These are phyloP conservation scores for Phytophthora megakarya DNA, from an alignment of 352 stramenopile species.

Conservation along the genomic window DNA sequence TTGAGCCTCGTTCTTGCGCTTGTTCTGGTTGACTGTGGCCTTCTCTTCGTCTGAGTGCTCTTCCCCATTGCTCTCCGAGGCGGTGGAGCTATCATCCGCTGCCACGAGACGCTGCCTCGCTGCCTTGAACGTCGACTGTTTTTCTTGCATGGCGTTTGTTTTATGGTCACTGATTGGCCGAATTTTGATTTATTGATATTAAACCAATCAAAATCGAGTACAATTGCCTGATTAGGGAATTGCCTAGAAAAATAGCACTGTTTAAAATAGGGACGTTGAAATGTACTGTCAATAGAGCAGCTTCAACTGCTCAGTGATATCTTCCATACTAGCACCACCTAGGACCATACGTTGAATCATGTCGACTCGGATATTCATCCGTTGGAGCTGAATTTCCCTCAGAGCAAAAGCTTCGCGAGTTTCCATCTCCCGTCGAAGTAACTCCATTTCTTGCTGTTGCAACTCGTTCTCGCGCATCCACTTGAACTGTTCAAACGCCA, in stretches of 20 bases:
- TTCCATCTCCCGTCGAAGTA: conserved; percentile 31
- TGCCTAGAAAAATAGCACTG: background rate
- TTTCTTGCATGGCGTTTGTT: conserved; percentile 26
- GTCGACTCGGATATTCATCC: conserved; percentile 18
- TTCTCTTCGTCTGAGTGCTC: background rate
- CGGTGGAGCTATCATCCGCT: background rate
- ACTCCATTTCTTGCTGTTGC: conserved; percentile 18
- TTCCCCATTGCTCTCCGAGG: background rate
- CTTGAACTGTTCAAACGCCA: conserved; percentile 28
- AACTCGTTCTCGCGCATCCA: conserved; percentile 19
- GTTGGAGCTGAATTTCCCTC: conserved; percentile 24
- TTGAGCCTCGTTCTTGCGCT: conserved; percentile 13
- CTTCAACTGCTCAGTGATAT: conserved; percentile 9
- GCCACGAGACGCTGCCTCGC: conserved; percentile 8
- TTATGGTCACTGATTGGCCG: too few species aligned
- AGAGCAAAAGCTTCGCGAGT: conserved; percentile 17
- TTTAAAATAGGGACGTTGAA: conserved; percentile 13
- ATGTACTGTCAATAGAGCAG: conserved; percentile 3
- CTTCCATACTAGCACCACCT: conserved; percentile 3
- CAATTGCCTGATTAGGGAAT: background rate
- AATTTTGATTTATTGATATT: too few species aligned
- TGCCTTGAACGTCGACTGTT: background rate
- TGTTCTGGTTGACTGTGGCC: conserved; percentile 4
- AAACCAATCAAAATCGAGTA: conserved; percentile 5
- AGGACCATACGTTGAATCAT: conserved; percentile 28